Conservation (phyloP, 2,329 filamentous ascomycete species). For the Pestalotiopsis sp. region DNA sequence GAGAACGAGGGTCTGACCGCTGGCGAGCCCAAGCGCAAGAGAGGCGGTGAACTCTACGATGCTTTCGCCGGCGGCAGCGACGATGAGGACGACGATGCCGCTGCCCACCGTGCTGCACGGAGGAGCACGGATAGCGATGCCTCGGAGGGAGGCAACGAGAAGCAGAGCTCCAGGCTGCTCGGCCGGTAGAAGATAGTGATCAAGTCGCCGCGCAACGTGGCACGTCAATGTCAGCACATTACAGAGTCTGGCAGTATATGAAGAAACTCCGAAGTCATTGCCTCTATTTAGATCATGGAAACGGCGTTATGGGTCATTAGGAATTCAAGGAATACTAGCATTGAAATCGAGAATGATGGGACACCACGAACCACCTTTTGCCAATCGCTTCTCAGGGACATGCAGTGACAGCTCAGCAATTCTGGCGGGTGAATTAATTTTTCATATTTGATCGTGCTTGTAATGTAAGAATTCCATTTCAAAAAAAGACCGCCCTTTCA, state of each 20-base stretch:
- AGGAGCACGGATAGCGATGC: slow-evolving; percentile 3
- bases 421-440: not conserved
- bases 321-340: not conserved
- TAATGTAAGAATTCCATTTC: not conserved
- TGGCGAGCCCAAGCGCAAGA: slow-evolving; percentile 50
- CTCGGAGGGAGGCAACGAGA: slow-evolving; percentile 7
- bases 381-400: too few species aligned
- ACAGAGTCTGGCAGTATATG: not conserved
- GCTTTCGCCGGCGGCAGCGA: slow-evolving; percentile 88
- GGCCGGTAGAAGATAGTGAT: not conserved
- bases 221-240: not conserved
- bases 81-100: slow-evolving; percentile 64
- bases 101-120: not conserved
- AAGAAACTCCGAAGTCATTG: not conserved
- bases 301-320: not conserved
- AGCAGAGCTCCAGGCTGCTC: slow-evolving; percentile 14
- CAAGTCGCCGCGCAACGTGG: not conserved
- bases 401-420: not conserved
- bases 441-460: not conserved
- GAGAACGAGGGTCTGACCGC: slow-evolving; percentile 63
- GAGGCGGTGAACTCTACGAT: slow-evolving; percentile 93
- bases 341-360: not conserved
- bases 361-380: too few species aligned
- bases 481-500: not conserved
- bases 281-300: not conserved